Percentiles rank a stretch among this genome's conserved stretches.
Evolutionary conservation across 176 grass and related monocot genomes (phyloP).

Genomic region (Chloris gayana): DNA sequence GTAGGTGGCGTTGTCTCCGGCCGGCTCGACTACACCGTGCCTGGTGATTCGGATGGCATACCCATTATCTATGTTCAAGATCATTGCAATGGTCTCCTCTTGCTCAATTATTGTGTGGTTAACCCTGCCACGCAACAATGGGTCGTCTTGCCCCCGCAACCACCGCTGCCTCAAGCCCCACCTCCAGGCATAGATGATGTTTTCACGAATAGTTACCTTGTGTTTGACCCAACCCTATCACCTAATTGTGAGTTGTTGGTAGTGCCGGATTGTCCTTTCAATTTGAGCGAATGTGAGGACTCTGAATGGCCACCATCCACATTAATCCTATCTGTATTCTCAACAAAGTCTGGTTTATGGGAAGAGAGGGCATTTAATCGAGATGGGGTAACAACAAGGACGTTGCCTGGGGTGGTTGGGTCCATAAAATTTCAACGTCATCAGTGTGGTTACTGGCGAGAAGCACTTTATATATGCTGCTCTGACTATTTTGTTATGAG

Average conservation of each 20-base stretch:
- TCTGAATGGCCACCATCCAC: slow-evolving; percentile 19
- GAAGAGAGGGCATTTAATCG: background rate
- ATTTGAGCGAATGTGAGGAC: background rate
- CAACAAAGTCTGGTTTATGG: slow-evolving; percentile 21
- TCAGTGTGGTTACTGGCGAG: slow-evolving; percentile 23
- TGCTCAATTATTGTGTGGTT: background rate
- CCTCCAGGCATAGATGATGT: background rate
- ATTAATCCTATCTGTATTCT: slow-evolving; percentile 21
- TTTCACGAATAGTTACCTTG: background rate
- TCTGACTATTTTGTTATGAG: background rate
- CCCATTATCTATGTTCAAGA: background rate
- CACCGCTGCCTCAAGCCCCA: background rate
- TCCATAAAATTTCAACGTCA: background rate
- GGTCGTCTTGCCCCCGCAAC: background rate
- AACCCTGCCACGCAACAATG: background rate
- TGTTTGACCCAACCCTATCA: slow-evolving; percentile 25
- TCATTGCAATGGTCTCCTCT: slow-evolving; percentile 4
- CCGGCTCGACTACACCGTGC: background rate
- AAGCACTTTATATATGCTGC: slow-evolving; percentile 5
- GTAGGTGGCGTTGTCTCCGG: background rate
- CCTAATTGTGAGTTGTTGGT: background rate
- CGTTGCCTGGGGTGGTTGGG: background rate
- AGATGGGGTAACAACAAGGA: slow-evolving; percentile 6
- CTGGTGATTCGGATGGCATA: background rate
- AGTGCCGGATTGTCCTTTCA: background rate